Conservation (phyloP, 1,284 basidiomycete genomes). For the Malassezia equina region DNA sequence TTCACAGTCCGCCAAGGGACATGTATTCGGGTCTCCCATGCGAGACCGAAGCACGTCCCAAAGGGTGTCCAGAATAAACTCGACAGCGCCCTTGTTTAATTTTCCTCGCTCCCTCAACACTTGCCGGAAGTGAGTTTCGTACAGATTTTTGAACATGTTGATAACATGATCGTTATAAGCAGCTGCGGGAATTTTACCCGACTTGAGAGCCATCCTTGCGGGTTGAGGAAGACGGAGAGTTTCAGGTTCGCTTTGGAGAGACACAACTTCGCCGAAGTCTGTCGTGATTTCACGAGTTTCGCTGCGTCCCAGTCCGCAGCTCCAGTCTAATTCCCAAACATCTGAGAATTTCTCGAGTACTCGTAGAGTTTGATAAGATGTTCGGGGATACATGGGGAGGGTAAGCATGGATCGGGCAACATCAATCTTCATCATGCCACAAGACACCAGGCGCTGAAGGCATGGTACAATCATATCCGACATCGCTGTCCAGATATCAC, state of each 20-base stretch:
- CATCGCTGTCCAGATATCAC: slow-evolving; percentile 48
- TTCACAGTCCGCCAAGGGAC: slow-evolving; percentile 39
- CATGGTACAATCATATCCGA: slow-evolving; percentile 48
- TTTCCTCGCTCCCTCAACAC: slow-evolving; percentile 47
- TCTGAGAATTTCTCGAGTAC: slow-evolving; percentile 47
- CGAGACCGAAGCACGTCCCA: slow-evolving; percentile 47
- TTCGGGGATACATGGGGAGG: slow-evolving; percentile 49
- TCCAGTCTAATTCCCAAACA: slow-evolving; percentile 48
- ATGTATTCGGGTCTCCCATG: slow-evolving; percentile 15
- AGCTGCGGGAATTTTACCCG: slow-evolving; percentile 44
- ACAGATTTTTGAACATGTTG: slow-evolving; percentile 49
- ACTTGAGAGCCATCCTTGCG: slow-evolving; percentile 47
- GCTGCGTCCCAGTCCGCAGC: slow-evolving; percentile 37
- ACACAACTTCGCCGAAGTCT: neutral
- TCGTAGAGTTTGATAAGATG: slow-evolving; percentile 45
- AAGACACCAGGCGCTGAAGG: slow-evolving; percentile 49
- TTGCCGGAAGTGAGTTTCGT: slow-evolving; percentile 48
- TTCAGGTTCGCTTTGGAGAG: slow-evolving; percentile 26
- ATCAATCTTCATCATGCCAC: slow-evolving; percentile 48
- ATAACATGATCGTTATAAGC: slow-evolving; percentile 48
- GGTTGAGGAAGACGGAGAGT: slow-evolving; percentile 47
- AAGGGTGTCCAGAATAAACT: slow-evolving; percentile 48
- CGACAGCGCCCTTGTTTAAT: slow-evolving; percentile 46
- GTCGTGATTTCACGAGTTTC: slow-evolving; percentile 12
- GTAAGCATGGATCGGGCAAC: slow-evolving; percentile 48